These are phyloP conservation scores for Scheffersomyces illinoinensis DNA, from an alignment of 1,139 yeast genomes.

Conservation along the genomic window DNA sequence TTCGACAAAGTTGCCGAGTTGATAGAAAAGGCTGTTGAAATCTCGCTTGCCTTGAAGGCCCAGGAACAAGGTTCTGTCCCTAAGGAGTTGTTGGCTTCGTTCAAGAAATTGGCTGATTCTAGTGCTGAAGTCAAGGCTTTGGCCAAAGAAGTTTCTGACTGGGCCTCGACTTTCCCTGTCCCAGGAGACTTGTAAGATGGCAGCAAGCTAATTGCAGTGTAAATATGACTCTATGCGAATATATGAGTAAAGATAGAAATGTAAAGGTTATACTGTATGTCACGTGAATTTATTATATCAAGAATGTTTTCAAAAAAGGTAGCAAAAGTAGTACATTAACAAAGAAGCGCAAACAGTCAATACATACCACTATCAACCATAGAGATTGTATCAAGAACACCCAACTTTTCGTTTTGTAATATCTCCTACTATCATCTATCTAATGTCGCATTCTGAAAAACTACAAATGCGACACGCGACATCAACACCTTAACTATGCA, in stretches of 20 bases:
- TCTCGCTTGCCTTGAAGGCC: slow-evolving; percentile 59
- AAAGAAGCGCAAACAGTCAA: background rate
- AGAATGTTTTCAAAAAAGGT: background rate
- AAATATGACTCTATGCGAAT: background rate
- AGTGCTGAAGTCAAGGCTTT: slow-evolving; percentile 58
- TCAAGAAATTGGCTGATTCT: slow-evolving; percentile 64
- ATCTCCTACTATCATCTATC: background rate
- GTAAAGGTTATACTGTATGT: background rate
- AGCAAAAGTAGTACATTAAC: background rate
- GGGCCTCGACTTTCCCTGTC: slow-evolving; percentile 73
- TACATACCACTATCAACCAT: too few species aligned
- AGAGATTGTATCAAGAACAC: background rate
- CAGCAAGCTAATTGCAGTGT: background rate
- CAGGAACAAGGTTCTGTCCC: slow-evolving; percentile 61
- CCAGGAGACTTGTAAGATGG: slow-evolving; percentile 62
- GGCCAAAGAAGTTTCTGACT: slow-evolving; percentile 59
- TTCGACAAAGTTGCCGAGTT: slow-evolving; percentile 76
- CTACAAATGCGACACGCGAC: background rate
- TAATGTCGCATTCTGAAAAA: background rate
- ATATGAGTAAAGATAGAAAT: background rate
- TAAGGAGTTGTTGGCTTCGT: slow-evolving; percentile 62
- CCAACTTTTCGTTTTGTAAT: background rate
- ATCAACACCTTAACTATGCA: background rate
- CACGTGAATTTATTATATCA: background rate
- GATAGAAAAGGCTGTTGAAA: slow-evolving; percentile 75